These are phyloP conservation scores for Penicillium concentricum DNA, from an alignment of 2,329 filamentous ascomycete species.

Conservation along the genomic window DNA sequence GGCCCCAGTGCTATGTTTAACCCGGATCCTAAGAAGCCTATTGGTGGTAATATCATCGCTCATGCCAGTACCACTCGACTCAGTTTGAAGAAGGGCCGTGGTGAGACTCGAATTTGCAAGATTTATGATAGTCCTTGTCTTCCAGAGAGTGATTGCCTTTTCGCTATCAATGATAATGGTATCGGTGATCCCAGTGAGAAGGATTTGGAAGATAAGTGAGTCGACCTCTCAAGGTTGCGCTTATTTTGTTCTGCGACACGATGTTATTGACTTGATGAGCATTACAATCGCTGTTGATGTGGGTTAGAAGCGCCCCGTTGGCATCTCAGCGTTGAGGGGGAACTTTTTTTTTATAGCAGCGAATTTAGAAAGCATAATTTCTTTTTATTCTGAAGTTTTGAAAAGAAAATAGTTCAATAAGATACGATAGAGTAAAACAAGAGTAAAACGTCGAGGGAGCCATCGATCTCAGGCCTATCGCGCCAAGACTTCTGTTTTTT, in stretches of 20 bases:
- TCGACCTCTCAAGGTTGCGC: background rate
- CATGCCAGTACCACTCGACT: conserved; percentile 94
- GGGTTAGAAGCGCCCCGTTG: background rate
- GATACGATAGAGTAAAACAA: background rate
- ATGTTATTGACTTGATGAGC: conserved; percentile 26
- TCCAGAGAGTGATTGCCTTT: conserved; percentile 92
- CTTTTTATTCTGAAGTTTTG: background rate
- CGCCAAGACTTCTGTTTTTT: conserved; percentile 42
- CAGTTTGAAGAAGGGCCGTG: conserved; percentile 92
- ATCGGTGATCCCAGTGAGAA: conserved; percentile 96
- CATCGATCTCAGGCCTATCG: conserved; percentile 9
- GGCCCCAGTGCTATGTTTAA: conserved; percentile 98
- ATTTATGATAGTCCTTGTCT: conserved; percentile 98
- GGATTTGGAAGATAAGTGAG: conserved; percentile 80
- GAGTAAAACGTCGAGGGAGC: background rate
- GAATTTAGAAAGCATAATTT: background rate
- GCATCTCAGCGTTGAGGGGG: background rate
- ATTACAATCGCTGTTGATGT: conserved; percentile 6
- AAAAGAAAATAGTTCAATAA: background rate
- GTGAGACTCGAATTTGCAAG: conserved; percentile 95
- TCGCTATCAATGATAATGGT: conserved; percentile 95
- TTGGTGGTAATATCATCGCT: conserved; percentile 97
- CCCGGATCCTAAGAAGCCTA: conserved; percentile 97
- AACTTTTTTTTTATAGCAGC: background rate
- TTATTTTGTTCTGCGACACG: conserved; percentile 19